These are phyloP conservation scores for Sugiyamaella mastotermitis DNA, from an alignment of 805 yeast species.

Conservation along the genomic window DNA sequence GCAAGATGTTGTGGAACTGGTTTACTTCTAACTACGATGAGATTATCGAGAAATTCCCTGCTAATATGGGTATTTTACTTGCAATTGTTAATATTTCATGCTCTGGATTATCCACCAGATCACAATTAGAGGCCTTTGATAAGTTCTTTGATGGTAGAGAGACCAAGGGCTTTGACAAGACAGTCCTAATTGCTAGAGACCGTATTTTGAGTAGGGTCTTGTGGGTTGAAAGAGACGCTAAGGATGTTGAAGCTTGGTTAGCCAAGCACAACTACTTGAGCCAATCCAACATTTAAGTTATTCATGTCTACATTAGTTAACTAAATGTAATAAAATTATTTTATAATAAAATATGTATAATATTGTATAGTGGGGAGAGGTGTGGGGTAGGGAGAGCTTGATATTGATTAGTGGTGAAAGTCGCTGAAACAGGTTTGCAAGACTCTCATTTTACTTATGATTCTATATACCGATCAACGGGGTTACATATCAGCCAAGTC, in stretches of 20 bases:
- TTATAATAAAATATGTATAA: background rate
- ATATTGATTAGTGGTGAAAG: too few species aligned
- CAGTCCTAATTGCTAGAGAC: constrained; percentile 52
- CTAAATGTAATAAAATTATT: background rate
- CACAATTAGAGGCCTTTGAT: constrained; percentile 48
- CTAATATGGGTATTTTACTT: constrained; percentile 74
- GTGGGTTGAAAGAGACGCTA: constrained; percentile 46
- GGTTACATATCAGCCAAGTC: too few species aligned
- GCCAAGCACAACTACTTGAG: constrained; percentile 1
- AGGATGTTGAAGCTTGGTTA: constrained; percentile 42
- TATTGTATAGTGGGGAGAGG: too few species aligned
- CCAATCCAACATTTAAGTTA: too few species aligned
- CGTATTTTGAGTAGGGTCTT: constrained; percentile 41
- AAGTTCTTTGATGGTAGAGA: constrained; percentile 43
- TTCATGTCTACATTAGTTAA: too few species aligned
- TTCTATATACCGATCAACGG: too few species aligned
- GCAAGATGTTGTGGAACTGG: constrained; percentile 71
- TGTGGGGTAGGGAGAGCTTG: too few species aligned
- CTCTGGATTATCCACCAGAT: constrained; percentile 52
- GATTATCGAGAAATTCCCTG: constrained; percentile 63
- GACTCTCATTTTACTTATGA: too few species aligned
- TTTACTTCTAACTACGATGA: constrained; percentile 62
- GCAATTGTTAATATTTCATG: constrained; percentile 60
- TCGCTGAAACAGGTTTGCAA: too few species aligned
- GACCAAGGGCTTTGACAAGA: constrained; percentile 52